Evolutionary conservation across 352 stramenopile genomes (phyloP), one percentile per base, ranked within the genome.

Genomic region (Blastocystis sp.): DNA sequence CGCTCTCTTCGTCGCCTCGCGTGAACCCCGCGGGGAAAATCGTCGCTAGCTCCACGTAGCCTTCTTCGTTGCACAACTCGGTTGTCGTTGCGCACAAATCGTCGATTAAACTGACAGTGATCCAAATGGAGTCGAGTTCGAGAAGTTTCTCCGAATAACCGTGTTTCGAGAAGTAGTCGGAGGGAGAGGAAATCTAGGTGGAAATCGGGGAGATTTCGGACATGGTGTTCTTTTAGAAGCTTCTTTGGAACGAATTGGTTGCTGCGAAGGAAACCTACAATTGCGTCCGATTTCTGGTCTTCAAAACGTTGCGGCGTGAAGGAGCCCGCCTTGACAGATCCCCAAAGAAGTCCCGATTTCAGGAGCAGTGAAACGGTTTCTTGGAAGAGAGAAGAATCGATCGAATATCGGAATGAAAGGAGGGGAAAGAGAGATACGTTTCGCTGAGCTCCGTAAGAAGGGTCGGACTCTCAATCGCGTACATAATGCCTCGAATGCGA

Each of bases 171-270:
- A 78, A 78, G 42, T 78, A 78, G 11, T 24, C 44, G 4, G 49
- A 4, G 27, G 44, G 40, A 18, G 38, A 32, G 18, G 34, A 29
- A 24, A 78, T 78, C 65, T 78, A 57, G 8, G 11, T 59, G 21
- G 6, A n/a, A 38, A 32, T n/a, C 18, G 21, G 1, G 42, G 0
- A 38, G 16, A 14, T 34, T 78, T 24, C 21, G 34, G 2, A 78
- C 65, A 34, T 32, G 65, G 36, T 78, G 56, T n/a, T 59, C 32
- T 8, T 42, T 40, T 27, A 78, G 36, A 4, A 56, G 40, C 40
- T 78, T 24, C 46, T 78, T 78, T 1, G 65, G 27, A 59, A 78
- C 48, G 65, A 57, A 78, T 38, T 78, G 65, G 36, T 78, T 78
- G 18, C 21, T 59, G 9, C 44, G 38, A 21, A 78, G 24, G 27